Base-by-base conservation (phyloP, 305 asterid species). In the Fraxinus sp. region DNA sequence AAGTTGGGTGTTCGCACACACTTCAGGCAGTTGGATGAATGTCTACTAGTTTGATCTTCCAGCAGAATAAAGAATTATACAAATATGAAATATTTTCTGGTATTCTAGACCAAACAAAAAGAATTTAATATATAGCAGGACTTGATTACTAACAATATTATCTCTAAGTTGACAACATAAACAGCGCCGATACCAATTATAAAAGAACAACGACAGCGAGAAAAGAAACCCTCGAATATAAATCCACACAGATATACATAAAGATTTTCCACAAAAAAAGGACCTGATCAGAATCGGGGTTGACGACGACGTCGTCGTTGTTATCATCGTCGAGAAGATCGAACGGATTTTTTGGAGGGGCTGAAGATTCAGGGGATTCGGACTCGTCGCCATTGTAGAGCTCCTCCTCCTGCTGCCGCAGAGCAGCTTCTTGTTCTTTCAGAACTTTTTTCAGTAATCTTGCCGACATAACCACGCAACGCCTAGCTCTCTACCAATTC, bases 381-480 rank as follows among this genome's bases (percentile, higher is more conserved):
- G 94, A 87, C 66, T 91, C 98, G 78, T 89, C 91, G 18, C 73
- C 80, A 46, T 89, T 91, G 64, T 81, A 71, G 76, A 71, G 44
- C 49, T 75, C 28, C 37, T 24, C 57, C 68, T 77, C 73, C 41
- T 86, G 86, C 49, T 89, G 89, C 39, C 81, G 88, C 39, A 80
- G 79, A n/a, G 88, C 85, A 70, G 90, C 84, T 80, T 94, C 93
- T 84, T 94, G 93, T 79, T 91, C 97, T 82, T 89, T 88, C 81
- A 95, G 91, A 77, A 94, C 88, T 84, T 90, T 95, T 85, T 86
- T 95, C 94, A 95, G 78, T 86, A 89, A 82, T 81, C 98, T 93
- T 71, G 80, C 94, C 49, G 99, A 95, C 99, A 94, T 94, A 68
- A 30, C 18, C 83, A 36, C 87, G 16, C 14, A 74, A 83, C 74